Conservation (phyloP, 1,139 yeast genomes). For the Yamadazyma triangularis region DNA sequence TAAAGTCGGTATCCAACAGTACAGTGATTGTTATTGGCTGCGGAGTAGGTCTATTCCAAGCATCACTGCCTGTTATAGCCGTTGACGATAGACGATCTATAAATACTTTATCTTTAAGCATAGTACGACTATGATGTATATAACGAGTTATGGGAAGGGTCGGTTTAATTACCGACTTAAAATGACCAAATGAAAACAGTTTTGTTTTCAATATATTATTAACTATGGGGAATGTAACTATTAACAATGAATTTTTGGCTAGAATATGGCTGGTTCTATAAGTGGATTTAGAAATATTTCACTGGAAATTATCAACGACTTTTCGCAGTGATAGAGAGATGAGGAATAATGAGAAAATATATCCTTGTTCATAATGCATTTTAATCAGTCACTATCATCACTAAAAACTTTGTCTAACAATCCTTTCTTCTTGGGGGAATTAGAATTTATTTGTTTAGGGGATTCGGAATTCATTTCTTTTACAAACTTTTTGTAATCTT, state of each 20-base stretch:
- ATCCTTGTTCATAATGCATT: no score
- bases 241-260: no score
- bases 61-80: slow-evolving; percentile 70
- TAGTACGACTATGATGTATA: slow-evolving; percentile 11
- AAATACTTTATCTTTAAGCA: slow-evolving; percentile 50
- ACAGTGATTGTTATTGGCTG: slow-evolving; percentile 67
- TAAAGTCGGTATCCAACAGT: slow-evolving; percentile 62
- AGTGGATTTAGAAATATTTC: no score
- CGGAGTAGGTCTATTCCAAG: slow-evolving; percentile 66
- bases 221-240: background rate
- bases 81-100: slow-evolving; percentile 55
- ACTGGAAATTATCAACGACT: no score
- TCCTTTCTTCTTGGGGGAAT: background rate
- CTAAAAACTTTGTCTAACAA: background rate
- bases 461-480: background rate
- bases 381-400: slow-evolving; percentile 1
- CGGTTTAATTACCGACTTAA: slow-evolving; percentile 18
- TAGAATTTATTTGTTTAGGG: no score
- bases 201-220: slow-evolving; percentile 2
- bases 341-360: no score
- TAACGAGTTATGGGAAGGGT: slow-evolving; percentile 4
- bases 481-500: slow-evolving; percentile 1
- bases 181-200: slow-evolving; percentile 5
- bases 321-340: no score
- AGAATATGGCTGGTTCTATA: no score